These are phyloP conservation scores for Aphanomyces astaci DNA, from an alignment of 352 stramenopile genomes.

Conservation along the genomic window DNA sequence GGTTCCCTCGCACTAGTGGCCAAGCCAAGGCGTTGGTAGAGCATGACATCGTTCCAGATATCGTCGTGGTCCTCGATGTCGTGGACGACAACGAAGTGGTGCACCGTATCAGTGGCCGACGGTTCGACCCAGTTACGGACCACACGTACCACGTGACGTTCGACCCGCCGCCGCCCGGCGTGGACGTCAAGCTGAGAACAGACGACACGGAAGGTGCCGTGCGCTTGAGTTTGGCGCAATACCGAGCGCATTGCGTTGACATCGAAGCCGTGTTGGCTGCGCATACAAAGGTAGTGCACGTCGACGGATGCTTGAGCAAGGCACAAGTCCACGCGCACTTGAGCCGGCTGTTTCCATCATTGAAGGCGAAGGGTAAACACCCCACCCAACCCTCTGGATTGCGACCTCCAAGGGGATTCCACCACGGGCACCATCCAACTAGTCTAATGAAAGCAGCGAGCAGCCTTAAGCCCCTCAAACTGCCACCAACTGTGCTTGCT, in stretches of 20 bases:
- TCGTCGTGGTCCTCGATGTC: constrained; percentile 92
- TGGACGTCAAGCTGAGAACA: constrained; percentile 74
- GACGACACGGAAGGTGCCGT: constrained; percentile 88
- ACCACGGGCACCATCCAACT: neutral
- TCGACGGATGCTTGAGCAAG: constrained; percentile 36
- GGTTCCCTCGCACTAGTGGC: constrained; percentile 87
- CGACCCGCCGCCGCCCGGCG: constrained; percentile 54
- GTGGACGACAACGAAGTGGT: constrained; percentile 89
- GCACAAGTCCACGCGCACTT: neutral
- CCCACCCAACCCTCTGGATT: neutral
- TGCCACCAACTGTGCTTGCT: neutral
- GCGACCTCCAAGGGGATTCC: neutral
- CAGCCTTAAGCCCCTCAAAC: neutral
- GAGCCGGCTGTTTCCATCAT: neutral
- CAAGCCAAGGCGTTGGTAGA: constrained; percentile 63
- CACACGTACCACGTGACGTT: constrained; percentile 93
- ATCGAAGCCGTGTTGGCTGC: constrained; percentile 71
- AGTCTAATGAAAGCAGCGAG: neutral
- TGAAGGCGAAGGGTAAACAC: neutral
- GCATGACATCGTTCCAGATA: constrained; percentile 76
- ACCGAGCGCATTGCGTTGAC: constrained; percentile 72
- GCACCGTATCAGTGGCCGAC: constrained; percentile 84
- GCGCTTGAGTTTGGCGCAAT: constrained; percentile 56
- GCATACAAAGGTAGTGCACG: constrained; percentile 51
- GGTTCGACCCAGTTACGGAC: constrained; percentile 84